Conservation (phyloP, 345 rosid genomes). For the Trapa bicornis region DNA sequence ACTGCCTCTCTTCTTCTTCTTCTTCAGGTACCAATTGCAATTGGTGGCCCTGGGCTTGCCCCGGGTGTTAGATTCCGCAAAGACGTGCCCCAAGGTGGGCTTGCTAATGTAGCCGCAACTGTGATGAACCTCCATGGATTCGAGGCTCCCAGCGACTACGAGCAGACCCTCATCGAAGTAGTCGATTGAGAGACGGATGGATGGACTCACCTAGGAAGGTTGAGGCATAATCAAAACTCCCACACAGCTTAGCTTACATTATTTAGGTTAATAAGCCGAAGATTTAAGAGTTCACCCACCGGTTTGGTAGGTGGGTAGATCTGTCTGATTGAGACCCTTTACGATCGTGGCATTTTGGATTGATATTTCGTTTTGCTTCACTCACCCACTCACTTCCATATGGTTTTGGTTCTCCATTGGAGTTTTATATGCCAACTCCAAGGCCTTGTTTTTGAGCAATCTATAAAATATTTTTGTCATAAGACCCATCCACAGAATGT, state of each 20-base stretch:
- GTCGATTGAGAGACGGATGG: conserved; percentile 19
- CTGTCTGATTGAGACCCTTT: neutral
- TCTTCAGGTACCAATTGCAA: conserved; percentile 78
- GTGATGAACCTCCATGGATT: conserved; percentile 89
- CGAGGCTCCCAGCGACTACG: conserved; percentile 73
- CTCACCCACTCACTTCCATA: neutral
- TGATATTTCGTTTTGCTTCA: neutral
- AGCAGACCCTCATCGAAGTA: conserved; percentile 74
- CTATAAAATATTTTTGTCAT: too few species aligned
- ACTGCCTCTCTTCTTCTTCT: too few species aligned
- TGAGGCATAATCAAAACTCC: neutral
- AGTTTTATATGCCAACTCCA: too few species aligned
- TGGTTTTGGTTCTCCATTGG: neutral
- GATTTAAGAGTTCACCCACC: neutral
- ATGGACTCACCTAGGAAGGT: neutral
- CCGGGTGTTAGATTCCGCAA: conserved; percentile 56
- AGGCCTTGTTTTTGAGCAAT: too few species aligned
- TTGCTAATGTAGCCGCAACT: conserved; percentile 95
- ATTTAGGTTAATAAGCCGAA: neutral
- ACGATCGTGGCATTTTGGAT: neutral
- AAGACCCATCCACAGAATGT: too few species aligned
- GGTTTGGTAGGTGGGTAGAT: neutral
- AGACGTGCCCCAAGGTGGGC: conserved; percentile 54
- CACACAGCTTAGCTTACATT: neutral
- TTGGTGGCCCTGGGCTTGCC: conserved; percentile 80